A percentile compares a stretch with the other conserved stretches of the same genome.
These are phyloP conservation scores for Cryptococcus sp. DNA, from an alignment of 1,284 basidiomycete species.

Conservation along the genomic window DNA sequence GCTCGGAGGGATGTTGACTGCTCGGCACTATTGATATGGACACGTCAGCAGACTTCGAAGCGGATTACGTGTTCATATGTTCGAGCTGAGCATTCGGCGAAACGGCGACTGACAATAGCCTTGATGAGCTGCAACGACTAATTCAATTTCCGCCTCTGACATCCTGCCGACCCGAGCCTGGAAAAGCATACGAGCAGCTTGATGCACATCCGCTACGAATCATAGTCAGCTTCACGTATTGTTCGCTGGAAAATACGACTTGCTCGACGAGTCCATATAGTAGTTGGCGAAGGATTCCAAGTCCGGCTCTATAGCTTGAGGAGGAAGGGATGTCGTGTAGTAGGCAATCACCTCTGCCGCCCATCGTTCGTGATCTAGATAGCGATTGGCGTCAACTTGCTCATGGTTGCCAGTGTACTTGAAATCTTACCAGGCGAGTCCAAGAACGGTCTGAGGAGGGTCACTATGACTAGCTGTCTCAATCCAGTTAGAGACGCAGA, in stretches of 20 bases:
- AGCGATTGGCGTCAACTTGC: slow-evolving; percentile 7
- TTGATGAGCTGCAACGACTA: slow-evolving; percentile 55
- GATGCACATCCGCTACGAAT: slow-evolving; percentile 65
- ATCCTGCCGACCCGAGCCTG: slow-evolving; percentile 69
- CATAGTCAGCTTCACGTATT: slow-evolving; percentile 2
- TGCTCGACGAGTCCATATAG: slow-evolving; percentile 74
- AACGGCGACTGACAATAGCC: slow-evolving; percentile 24
- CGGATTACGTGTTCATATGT: not conserved
- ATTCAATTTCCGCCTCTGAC: slow-evolving; percentile 65
- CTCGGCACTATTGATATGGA: slow-evolving; percentile 68
- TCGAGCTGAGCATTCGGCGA: not conserved
- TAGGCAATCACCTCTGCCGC: slow-evolving; percentile 73
- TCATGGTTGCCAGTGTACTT: not conserved
- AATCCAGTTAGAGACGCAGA: slow-evolving; percentile 68
- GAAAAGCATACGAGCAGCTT: slow-evolving; percentile 72
- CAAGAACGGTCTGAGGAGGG: slow-evolving; percentile 68
- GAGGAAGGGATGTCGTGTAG: slow-evolving; percentile 68
- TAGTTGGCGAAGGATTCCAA: slow-evolving; percentile 69
- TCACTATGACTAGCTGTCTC: slow-evolving; percentile 66
- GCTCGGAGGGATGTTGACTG: slow-evolving; percentile 61
- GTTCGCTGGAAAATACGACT: slow-evolving; percentile 28
- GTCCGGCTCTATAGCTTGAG: slow-evolving; percentile 64
- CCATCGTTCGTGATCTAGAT: slow-evolving; percentile 63
- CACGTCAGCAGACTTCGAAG: too few species aligned
- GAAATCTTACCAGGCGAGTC: slow-evolving; percentile 64